These are phyloP conservation scores for Phytophthora quininea DNA, from an alignment of 352 stramenopile genomes.

Conservation along the genomic window DNA sequence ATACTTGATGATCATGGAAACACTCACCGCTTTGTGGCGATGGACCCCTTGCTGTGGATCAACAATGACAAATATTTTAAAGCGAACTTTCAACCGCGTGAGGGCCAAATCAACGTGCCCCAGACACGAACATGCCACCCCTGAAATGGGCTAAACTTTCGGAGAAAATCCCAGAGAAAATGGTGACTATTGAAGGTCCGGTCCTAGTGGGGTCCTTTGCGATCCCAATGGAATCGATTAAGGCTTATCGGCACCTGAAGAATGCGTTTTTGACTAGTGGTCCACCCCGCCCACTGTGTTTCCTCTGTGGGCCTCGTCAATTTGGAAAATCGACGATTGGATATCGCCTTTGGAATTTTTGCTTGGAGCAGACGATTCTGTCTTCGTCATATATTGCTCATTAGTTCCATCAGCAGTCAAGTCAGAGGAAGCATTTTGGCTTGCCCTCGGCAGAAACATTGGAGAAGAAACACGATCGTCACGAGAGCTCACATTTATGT, in stretches of 20 bases:
- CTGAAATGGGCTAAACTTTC: background rate
- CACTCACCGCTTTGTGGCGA: background rate
- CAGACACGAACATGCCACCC: background rate
- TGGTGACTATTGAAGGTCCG: background rate
- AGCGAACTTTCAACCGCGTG: background rate
- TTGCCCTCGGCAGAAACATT: background rate
- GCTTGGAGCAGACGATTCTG: slow-evolving; percentile 1
- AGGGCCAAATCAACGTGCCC: background rate
- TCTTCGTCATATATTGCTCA: slow-evolving; percentile 1
- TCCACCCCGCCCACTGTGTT: background rate
- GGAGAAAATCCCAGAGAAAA: background rate
- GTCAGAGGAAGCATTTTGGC: slow-evolving; percentile 8
- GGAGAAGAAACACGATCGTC: background rate
- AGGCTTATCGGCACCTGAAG: background rate
- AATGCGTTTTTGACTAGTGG: slow-evolving; percentile 1
- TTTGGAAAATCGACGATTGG: slow-evolving; percentile 33
- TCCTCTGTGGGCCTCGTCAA: slow-evolving; percentile 26
- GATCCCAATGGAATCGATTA: background rate
- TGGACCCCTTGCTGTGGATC: background rate
- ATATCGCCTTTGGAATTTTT: slow-evolving; percentile 25
- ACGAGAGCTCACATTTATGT: background rate
- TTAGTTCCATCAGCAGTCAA: background rate
- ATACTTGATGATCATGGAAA: no score
- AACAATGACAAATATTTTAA: background rate
- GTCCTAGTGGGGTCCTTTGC: background rate